Evolutionary conservation across 352 stramenopile genomes (phyloP).

Genomic region (Pythium brassicae): DNA sequence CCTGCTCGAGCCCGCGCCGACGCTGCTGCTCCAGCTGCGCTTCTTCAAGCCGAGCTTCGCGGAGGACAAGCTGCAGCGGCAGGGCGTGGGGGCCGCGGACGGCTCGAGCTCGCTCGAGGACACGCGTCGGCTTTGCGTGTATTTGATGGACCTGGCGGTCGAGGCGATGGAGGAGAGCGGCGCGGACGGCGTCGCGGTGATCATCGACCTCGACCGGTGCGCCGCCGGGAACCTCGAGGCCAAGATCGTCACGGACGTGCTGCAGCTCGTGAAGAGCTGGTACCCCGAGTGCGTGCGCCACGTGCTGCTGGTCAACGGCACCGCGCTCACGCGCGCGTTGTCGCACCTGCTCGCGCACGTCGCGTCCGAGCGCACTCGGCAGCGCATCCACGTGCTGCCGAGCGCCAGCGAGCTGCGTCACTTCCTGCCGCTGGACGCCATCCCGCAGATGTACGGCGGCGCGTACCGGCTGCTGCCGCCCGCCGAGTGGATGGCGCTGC

Average conservation of each 20-base stretch:
- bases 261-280: constrained; percentile 53
- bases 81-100: constrained; percentile 46
- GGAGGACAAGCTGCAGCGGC: constrained; percentile 50
- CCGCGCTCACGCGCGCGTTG: constrained; percentile 42
- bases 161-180: constrained; percentile 67
- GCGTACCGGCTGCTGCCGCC: constrained; percentile 49
- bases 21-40: constrained; percentile 57
- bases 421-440: constrained; percentile 35
- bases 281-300: constrained; percentile 62
- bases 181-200: constrained; percentile 58
- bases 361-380: constrained; percentile 37
- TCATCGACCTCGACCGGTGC: constrained; percentile 59
- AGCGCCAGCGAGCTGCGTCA: constrained; percentile 38
- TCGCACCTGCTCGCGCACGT: constrained; percentile 51
- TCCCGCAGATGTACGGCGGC: constrained; percentile 65
- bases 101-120: constrained; percentile 65
- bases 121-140: constrained; percentile 59
- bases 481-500: constrained; percentile 51
- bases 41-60: constrained; percentile 63
- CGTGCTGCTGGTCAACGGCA: constrained; percentile 64
- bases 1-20: constrained; percentile 53
- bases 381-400: constrained; percentile 47
- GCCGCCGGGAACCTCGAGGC: constrained; percentile 46
- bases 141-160: constrained; percentile 71
- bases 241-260: constrained; percentile 60